Conservation (phyloP, 495 filamentous ascomycete species). For the Neohortaea acidophila region DNA sequence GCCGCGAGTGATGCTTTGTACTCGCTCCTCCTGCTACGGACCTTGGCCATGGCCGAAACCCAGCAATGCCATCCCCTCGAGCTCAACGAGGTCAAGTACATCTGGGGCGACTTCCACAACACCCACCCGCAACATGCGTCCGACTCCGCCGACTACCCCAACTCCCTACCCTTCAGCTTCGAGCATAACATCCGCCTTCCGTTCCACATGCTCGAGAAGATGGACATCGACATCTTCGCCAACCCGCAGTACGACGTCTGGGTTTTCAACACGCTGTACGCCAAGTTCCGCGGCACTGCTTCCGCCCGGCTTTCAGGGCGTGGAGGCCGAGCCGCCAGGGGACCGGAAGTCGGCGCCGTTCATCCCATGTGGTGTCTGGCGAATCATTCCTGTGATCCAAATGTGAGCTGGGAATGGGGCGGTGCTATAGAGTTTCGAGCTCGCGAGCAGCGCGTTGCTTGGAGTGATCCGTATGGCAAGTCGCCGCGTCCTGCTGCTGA, state of each 20-base stretch:
- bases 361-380: conserved; percentile 65
- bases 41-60: conserved; percentile 74
- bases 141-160: conserved; percentile 28
- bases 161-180: conserved; percentile 78
- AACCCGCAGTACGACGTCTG: conserved; percentile 63
- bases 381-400: conserved; percentile 90
- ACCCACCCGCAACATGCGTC: background rate
- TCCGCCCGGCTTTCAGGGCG: conserved; percentile 45
- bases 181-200: conserved; percentile 67
- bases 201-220: conserved; percentile 72
- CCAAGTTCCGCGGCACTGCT: conserved; percentile 85
- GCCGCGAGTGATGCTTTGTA: conserved; percentile 68
- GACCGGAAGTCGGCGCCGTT: conserved; percentile 66
- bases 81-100: conserved; percentile 71
- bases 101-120: conserved; percentile 68
- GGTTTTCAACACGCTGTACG: conserved; percentile 83
- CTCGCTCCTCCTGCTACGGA: conserved; percentile 36
- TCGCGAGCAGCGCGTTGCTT: conserved; percentile 34
- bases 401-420: conserved; percentile 87
- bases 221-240: conserved; percentile 75
- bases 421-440: conserved; percentile 60
- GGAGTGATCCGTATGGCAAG: conserved; percentile 32
- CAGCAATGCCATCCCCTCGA: conserved; percentile 70
- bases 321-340: conserved; percentile 47
- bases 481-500: too few relatives aligned